These are phyloP conservation scores for Triangularia setosa DNA, from an alignment of 2,329 filamentous ascomycete genomes.

Conservation along the genomic window DNA sequence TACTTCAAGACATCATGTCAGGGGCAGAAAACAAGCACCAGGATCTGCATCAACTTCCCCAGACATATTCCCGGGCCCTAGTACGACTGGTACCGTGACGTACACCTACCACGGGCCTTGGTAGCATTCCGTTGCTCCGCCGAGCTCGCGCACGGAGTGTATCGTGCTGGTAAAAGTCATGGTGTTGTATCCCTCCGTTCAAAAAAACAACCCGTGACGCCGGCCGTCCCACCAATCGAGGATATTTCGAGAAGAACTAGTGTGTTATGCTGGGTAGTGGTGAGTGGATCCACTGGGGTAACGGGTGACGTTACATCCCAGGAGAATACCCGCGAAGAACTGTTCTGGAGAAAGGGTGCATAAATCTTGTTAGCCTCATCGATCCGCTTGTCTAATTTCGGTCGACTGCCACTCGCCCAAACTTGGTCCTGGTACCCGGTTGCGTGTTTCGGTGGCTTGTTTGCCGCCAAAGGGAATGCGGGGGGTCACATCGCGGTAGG, in stretches of 20 bases:
- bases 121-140: constrained; percentile 26
- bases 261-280: background rate
- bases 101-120: background rate
- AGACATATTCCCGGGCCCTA: background rate
- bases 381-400: constrained; percentile 4
- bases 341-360: background rate
- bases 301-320: constrained; percentile 1
- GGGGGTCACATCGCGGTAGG: background rate
- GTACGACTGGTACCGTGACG: constrained; percentile 11
- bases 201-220: background rate
- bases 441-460: background rate
- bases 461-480: background rate
- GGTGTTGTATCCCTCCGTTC: background rate
- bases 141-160: background rate
- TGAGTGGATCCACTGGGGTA: background rate
- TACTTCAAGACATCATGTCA: background rate
- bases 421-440: constrained; percentile 12
- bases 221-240: background rate
- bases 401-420: background rate
- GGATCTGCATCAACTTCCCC: background rate
- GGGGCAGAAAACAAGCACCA: background rate
- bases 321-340: constrained; percentile 8
- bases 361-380: background rate
- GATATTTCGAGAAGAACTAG: constrained; percentile 8
- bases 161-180: background rate